A percentile compares a stretch with the other conserved stretches of the same genome.
These are phyloP conservation scores for Delitschia confertaspora DNA, from an alignment of 495 filamentous ascomycete genomes.

Conservation along the genomic window DNA sequence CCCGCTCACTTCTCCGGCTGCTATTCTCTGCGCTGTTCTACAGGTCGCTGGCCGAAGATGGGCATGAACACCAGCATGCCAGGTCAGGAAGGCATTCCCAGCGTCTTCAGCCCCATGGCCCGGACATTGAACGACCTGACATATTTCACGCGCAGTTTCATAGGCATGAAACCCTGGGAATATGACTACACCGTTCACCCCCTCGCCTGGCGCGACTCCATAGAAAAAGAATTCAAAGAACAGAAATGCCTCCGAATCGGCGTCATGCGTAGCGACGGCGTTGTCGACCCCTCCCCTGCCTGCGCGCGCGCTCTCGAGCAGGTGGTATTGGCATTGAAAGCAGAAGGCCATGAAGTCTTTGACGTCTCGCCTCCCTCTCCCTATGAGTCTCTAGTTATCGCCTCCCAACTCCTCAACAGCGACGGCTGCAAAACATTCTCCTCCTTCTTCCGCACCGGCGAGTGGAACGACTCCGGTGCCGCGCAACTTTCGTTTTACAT, in stretches of 20 bases:
- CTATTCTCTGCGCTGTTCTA: conserved; percentile 84
- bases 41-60: conserved; percentile 85
- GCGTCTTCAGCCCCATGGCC: conserved; percentile 90
- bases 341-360: conserved; percentile 66
- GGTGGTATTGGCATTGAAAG: conserved; percentile 56
- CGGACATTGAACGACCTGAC: conserved; percentile 74
- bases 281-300: conserved; percentile 80
- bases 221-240: conserved; percentile 49
- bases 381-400: conserved; percentile 69
- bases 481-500: conserved; percentile 63
- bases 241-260: conserved; percentile 62
- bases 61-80: conserved; percentile 86
- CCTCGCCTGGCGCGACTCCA: conserved; percentile 61
- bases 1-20: conserved; percentile 90
- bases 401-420: conserved; percentile 73
- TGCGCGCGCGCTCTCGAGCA: conserved; percentile 68
- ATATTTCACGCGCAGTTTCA: conserved; percentile 73
- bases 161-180: conserved; percentile 83
- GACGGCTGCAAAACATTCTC: conserved; percentile 80
- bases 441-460: conserved; percentile 65
- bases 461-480: conserved; percentile 75
- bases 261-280: conserved; percentile 70
- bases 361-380: conserved; percentile 61
- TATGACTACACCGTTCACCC: conserved; percentile 85
- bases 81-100: conserved; percentile 84